phyloP scores from a whole-genome alignment of 2,329 filamentous ascomycete genomes.

The Colletotrichum sp. region DNA sequence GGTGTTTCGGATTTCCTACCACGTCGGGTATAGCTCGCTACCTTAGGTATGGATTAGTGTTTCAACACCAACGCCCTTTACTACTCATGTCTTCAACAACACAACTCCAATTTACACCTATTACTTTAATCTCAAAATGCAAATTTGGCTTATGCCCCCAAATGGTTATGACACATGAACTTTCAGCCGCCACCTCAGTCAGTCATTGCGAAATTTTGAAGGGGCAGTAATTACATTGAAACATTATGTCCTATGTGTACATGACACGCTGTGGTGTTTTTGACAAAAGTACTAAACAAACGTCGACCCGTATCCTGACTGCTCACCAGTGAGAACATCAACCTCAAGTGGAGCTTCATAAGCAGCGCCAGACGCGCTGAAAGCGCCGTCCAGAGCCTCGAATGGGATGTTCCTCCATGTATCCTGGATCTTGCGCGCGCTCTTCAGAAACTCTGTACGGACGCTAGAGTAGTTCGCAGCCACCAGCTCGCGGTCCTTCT shows the following conservation, averaged over 20 bases:
- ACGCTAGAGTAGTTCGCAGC: slow-evolving; percentile 30
- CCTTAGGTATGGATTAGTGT: neutral
- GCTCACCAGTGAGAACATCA: neutral
- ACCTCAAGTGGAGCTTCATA: slow-evolving; percentile 8
- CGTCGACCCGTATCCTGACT: neutral
- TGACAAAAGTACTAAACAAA: neutral
- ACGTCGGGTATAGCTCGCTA: neutral
- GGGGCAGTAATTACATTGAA: neutral
- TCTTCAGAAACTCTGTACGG: slow-evolving; percentile 35
- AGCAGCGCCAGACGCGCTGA: slow-evolving; percentile 12
- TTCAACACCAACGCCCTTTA: neutral
- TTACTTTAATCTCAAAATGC: neutral
- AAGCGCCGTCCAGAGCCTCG: slow-evolving; percentile 29
- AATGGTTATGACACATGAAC: neutral
- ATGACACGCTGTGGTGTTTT: neutral
- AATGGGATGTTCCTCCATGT: slow-evolving; percentile 27
- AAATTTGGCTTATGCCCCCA: neutral
- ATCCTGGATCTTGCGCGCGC: slow-evolving; percentile 35
- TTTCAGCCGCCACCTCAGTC: fast-evolving
- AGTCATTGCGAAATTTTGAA: neutral
- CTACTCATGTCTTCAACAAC: neutral
- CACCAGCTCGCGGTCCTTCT: slow-evolving; percentile 45
- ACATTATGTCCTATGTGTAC: neutral
- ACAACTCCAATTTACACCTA: neutral
- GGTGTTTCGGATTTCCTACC: neutral